phyloP scores from a whole-genome alignment of 768 basidiomycete species.

The Asterophora lycoperdoides region DNA sequence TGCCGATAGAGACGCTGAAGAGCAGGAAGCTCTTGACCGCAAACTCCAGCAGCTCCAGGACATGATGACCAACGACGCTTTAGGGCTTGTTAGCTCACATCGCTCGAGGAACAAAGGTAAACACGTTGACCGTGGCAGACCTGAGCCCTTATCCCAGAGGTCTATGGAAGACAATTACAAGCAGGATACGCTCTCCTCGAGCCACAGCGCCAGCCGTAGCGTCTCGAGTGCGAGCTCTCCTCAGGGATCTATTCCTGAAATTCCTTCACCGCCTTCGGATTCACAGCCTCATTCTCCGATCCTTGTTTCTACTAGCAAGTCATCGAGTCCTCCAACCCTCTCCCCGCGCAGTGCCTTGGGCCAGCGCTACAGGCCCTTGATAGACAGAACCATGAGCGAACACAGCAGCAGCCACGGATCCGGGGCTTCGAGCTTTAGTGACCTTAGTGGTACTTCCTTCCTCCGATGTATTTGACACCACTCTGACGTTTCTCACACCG shows the following conservation, averaged over 20 bases:
- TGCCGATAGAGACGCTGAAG: conserved; percentile 59
- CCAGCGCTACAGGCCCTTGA: conserved; percentile 43
- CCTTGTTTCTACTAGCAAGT: conserved; percentile 51
- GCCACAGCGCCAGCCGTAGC: conserved; percentile 61
- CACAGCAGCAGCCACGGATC: conserved; percentile 65
- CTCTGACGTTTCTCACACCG: neutral
- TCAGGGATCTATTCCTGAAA: conserved; percentile 76
- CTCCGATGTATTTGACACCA: neutral
- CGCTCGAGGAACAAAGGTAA: conserved; percentile 37
- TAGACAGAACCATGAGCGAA: conserved; percentile 43
- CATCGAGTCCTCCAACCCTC: conserved; percentile 57
- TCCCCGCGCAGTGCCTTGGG: conserved; percentile 54
- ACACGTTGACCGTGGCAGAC: conserved; percentile 43
- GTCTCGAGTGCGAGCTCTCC: conserved; percentile 72
- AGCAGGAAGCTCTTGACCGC: conserved; percentile 60
- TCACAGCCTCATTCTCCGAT: conserved; percentile 51
- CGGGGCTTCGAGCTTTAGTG: conserved; percentile 79
- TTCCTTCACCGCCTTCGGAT: conserved; percentile 65
- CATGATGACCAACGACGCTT: conserved; percentile 68
- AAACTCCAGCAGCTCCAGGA: conserved; percentile 66
- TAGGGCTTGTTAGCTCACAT: conserved; percentile 59
- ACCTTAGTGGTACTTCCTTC: conserved; percentile 61
- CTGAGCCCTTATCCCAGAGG: conserved; percentile 29
- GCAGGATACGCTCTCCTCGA: conserved; percentile 38
- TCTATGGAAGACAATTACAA: conserved; percentile 33